Base-by-base conservation (phyloP, 495 filamentous ascomycete species). In the Penicillium cinerascens region DNA sequence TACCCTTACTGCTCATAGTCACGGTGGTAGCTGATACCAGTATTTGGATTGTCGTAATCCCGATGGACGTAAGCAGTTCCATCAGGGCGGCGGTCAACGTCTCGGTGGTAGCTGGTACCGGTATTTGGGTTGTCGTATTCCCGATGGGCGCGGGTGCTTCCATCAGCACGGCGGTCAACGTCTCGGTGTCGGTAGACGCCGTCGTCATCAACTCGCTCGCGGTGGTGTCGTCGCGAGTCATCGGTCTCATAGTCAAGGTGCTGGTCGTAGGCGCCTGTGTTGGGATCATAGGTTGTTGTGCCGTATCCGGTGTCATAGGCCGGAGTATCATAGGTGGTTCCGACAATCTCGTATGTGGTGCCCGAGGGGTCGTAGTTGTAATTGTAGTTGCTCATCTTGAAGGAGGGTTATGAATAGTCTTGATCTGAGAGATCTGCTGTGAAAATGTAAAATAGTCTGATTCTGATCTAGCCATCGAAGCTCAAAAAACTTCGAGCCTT, bases 51-150 rank as follows among this genome's bases (percentile, higher is more conserved):
- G 26, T 64, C 61, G 27, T 74, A 74, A 39, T 74, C 71, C 10
- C 63, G 52, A 51, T 72, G 71, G 25, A 71, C 66, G 29, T 55
- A 65, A n/a, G 62, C 56, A 9, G 64, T 63, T 26, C 69, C 68
- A 51, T 74, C 68, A 23, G 68, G 61, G 4, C 60, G 60, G 13
- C 60, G 57, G 44, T 67, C 66, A 35, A 72, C 69, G 53, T 72
- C 69, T 11, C 68, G 57, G 48, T 65, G 61, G n/a, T 66, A 68
- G 45, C 58, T 66, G 45, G 66, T 71, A 16, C 71, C 71, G 2
- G 68, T 74, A 42, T 65, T 71, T 1, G 71, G 71, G 48, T 74
- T 71, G 26, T 64, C 61, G 27, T 74, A 74, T 42, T 74, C 71
- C 10, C 63, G 52, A 51, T 72, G 71, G 25, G 70, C 66, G 29